phyloP scores from a whole-genome alignment of 1,139 yeast genomes.

The Debaryomyces subglobosus region DNA sequence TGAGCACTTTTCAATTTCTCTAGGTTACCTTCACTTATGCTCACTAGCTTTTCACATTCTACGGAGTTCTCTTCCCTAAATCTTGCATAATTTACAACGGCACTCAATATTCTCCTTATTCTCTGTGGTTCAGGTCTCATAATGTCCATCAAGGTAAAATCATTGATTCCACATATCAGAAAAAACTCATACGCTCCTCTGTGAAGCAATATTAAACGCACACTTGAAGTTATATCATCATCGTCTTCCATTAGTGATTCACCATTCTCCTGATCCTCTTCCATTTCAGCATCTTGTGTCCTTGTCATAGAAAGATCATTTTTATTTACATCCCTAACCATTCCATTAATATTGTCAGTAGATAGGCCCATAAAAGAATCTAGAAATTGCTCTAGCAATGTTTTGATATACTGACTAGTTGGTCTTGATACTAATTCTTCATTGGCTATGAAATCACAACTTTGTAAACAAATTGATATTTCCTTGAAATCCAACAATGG shows the following conservation, averaged over 20 bases:
- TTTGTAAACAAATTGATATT: constrained; percentile 60
- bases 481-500: constrained; percentile 72
- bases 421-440: constrained; percentile 71
- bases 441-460: constrained; percentile 63
- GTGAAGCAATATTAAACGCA: constrained; percentile 56
- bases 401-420: constrained; percentile 60
- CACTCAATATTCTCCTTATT: constrained; percentile 70
- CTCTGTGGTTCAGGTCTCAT: constrained; percentile 67
- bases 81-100: constrained; percentile 82
- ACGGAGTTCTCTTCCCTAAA: constrained; percentile 77
- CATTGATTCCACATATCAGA: constrained; percentile 74
- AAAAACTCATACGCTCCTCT: constrained; percentile 64
- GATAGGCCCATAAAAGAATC: constrained; percentile 71
- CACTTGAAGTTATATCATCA: constrained; percentile 35
- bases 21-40: constrained; percentile 54
- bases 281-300: constrained; percentile 8
- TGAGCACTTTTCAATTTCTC: constrained; percentile 36
- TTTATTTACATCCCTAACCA: constrained; percentile 15
- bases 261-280: constrained; percentile 15
- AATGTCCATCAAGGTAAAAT: constrained; percentile 72
- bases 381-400: constrained; percentile 69
- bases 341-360: constrained; percentile 42
- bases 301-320: constrained; percentile 12
- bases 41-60: constrained; percentile 65
- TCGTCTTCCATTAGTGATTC: constrained; percentile 34